Base-by-base conservation (phyloP, 129 eudicot genomes). In the Chrysanthemum makinoi region DNA sequence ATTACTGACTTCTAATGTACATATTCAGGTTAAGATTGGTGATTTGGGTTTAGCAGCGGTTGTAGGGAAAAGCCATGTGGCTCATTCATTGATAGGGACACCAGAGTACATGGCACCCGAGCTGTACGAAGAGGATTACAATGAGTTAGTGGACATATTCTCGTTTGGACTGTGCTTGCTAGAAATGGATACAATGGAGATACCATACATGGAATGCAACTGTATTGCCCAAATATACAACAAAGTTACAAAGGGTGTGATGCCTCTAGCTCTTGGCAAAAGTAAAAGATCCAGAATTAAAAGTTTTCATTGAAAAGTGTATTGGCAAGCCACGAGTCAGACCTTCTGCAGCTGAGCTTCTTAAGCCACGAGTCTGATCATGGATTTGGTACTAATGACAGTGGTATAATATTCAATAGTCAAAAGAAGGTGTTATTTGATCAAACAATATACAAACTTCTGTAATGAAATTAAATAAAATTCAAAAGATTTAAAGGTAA, bases 101-200 rank as follows among this genome's bases (percentile, higher is more conserved):
- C 95, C 91, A 9, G 91, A 87, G 75, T 90, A 73, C 76, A 87
- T 90, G 94, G 96, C 96, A 4, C 95, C 96, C 7, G 96, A 90
- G 82, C 83, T 87, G 1, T 90, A 85, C 16, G 97, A 87, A 47
- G 97, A 87, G 80, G 82, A 90, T 72, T 90, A 90, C 81, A 83
- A 88, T 2, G 91, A 87, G 75, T 22, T 77, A 47, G 87, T 90
- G 17, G 97, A 90, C 75, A 83, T 90, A 39, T 90, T 87, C 79
- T 87, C 97, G 0, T 90, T 90, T 56, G 97, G 97, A 35, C 83
- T 90, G 97, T 87, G 89, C 73, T 57, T 90, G 74, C 82, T 90
- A 8, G 91, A 90, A 79, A 87, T 90, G 95, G 89, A 84, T 0
- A 90, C 95, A 24, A 63, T 82, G 80, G 97, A 90, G 78, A 83